Base-by-base conservation (phyloP, 768 basidiomycete genomes). In the Boletus subparvulus region DNA sequence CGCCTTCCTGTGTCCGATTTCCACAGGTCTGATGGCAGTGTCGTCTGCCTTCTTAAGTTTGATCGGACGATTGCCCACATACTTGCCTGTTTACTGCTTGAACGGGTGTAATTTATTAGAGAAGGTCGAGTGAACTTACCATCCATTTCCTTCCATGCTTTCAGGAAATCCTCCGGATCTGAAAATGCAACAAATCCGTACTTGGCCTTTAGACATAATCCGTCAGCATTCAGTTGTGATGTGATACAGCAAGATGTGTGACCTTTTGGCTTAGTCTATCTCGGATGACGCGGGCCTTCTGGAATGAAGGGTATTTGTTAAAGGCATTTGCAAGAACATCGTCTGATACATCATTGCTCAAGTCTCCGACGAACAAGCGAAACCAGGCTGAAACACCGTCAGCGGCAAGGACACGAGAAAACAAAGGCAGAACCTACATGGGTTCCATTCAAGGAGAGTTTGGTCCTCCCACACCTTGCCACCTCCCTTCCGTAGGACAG, bases 61-160 rank as follows among this genome's bases (percentile, higher is more conserved):
- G 63, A 99, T 85, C n/a, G 97, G 97, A 50, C 97, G 83, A 67
- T 96, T 96, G 42, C 97, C 97, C 49, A 99, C 95, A 73, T 99
- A 99, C 79, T 98, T 98, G 60, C 95, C 95, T 87, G 46, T 75
- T 40, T 14, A 28, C 37, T 17, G 40, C 33, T 47, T 65, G 37
- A 63, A 16, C 49, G 50, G 39, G 30, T 35, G 50, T 28, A 44
- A 47, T 16, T 10, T 13, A 24, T 28, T 3, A 13, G 5, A 44
- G 11, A 54, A 52, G 32, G 32, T 50, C 1, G 33, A 49, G 4
- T 40, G 42, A 2, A 70, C 89, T 36, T 63, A 92, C 95, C 96
- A 72, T 98, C 94, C 95, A 97, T 98, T 73, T 98, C 95, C 71
- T 98, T 98, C 96, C 96, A 99, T 17, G 96, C 96, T 69, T 86